phyloP scores from a whole-genome alignment of 768 basidiomycete genomes.

The Leccinellum albellum region DNA sequence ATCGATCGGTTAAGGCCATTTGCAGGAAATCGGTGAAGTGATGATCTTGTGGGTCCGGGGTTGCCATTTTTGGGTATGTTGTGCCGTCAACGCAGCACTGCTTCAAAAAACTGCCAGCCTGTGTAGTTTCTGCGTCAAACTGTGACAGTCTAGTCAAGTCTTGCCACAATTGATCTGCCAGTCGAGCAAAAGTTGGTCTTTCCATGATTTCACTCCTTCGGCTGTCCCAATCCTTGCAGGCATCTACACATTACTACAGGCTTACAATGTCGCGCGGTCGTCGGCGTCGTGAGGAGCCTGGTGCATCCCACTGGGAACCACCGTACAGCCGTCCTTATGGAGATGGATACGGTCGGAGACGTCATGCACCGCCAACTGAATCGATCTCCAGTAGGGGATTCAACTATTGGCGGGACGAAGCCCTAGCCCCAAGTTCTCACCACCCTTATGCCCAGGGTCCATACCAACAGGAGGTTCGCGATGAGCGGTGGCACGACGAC shows the following conservation, averaged over 20 bases:
- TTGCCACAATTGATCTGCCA: background rate
- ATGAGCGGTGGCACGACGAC: conserved; percentile 12
- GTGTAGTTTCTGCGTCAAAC: too few relatives aligned
- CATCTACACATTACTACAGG: conserved; percentile 6
- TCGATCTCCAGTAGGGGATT: conserved; percentile 3
- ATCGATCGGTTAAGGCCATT: too few relatives aligned
- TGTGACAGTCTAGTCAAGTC: background rate
- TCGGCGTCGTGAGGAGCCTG: conserved; percentile 11
- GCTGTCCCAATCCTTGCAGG: background rate
- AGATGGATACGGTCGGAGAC: conserved; percentile 9
- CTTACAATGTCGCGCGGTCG: conserved; percentile 15
- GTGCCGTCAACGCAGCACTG: too few relatives aligned
- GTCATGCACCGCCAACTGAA: conserved; percentile 7
- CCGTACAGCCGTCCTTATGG: conserved; percentile 1
- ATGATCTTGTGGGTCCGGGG: too few relatives aligned
- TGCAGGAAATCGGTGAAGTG: too few relatives aligned
- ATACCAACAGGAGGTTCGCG: conserved; percentile 1
- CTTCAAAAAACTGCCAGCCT: too few relatives aligned
- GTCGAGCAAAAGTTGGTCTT: background rate
- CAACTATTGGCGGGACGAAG: conserved; percentile 26
- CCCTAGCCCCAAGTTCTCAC: background rate
- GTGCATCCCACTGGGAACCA: conserved; percentile 5
- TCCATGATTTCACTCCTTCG: conserved; percentile 18
- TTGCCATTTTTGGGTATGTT: background rate
- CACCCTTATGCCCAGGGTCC: conserved; percentile 2